phyloP scores from a whole-genome alignment of 495 filamentous ascomycete species.

The Halenospora varia region DNA sequence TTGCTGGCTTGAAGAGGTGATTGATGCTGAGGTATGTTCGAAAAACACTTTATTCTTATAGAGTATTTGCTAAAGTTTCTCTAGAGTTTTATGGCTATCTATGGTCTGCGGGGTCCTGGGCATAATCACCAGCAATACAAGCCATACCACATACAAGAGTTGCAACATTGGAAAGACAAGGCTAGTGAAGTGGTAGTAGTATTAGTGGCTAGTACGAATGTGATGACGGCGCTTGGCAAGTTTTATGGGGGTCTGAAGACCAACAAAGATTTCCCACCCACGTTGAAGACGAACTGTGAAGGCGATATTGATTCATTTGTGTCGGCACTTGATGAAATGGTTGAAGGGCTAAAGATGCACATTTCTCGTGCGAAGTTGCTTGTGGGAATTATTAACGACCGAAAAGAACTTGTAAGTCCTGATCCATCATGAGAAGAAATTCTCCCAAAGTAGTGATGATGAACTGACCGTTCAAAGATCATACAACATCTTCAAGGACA shows the following conservation, averaged over 20 bases:
- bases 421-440: background rate
- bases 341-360: slow-evolving; percentile 33
- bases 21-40: slow-evolving; percentile 29
- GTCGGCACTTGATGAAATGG: slow-evolving; percentile 31
- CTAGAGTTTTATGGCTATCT: slow-evolving; percentile 21
- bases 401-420: slow-evolving; percentile 33
- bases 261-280: slow-evolving; percentile 29
- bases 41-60: background rate
- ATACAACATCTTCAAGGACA: slow-evolving; percentile 32
- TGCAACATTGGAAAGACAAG: slow-evolving; percentile 36
- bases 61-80: background rate
- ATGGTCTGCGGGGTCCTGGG: slow-evolving; percentile 18
- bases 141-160: slow-evolving; percentile 27
- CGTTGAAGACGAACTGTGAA: slow-evolving; percentile 14
- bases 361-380: slow-evolving; percentile 32
- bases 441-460: slow-evolving; percentile 3
- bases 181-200: slow-evolving; percentile 31
- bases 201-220: slow-evolving; percentile 35
- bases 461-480: slow-evolving; percentile 17
- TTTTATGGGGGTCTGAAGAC: slow-evolving; percentile 32
- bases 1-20: slow-evolving; percentile 32
- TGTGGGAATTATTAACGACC: slow-evolving; percentile 29
- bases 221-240: slow-evolving; percentile 29
- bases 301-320: slow-evolving; percentile 30
- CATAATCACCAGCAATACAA: slow-evolving; percentile 22